A percentile compares a stretch with the other conserved stretches of the same genome.
Evolutionary conservation across 1,284 basidiomycete species (phyloP).

Genomic region (Ganoderma boninense): DNA sequence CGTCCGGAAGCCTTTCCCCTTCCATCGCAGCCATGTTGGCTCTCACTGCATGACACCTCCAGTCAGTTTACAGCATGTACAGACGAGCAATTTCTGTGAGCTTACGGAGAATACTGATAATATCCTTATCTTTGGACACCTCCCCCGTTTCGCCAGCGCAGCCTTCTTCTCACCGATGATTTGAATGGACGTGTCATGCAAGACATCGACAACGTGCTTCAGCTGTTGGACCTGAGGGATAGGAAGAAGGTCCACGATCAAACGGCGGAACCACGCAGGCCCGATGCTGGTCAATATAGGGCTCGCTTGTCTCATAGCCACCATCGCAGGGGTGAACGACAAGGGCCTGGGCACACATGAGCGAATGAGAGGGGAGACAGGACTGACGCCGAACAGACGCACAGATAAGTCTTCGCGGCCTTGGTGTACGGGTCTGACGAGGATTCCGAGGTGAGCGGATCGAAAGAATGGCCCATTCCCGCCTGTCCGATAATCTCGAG

Average conservation of each 20-base stretch:
- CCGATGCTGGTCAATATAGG: constrained; percentile 25
- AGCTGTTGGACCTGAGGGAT: constrained; percentile 25
- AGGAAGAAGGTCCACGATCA: constrained; percentile 30
- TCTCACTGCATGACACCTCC: constrained; percentile 13
- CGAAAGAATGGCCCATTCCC: constrained; percentile 53
- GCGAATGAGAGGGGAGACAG: background rate
- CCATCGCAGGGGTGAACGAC: constrained; percentile 31
- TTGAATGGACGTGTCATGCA: constrained; percentile 28
- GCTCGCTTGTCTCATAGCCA: constrained; percentile 27
- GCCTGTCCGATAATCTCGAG: constrained; percentile 44
- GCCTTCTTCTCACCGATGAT: constrained; percentile 35
- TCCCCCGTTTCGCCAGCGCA: constrained; percentile 33
- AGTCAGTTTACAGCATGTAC: background rate
- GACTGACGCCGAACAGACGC: constrained; percentile 2
- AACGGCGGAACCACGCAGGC: constrained; percentile 26
- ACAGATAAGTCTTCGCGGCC: constrained; percentile 43
- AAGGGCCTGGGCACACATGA: constrained; percentile 16
- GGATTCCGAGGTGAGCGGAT: constrained; percentile 39
- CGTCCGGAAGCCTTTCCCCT: constrained; percentile 24
- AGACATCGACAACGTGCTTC: constrained; percentile 27
- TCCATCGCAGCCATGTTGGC: constrained; percentile 26
- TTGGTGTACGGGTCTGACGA: constrained; percentile 43
- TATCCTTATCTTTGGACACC: constrained; percentile 40
- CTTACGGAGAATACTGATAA: constrained; percentile 44
- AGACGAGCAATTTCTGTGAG: background rate